phyloP scores from a whole-genome alignment of 306 rosid species.

The Vigna radiata region DNA sequence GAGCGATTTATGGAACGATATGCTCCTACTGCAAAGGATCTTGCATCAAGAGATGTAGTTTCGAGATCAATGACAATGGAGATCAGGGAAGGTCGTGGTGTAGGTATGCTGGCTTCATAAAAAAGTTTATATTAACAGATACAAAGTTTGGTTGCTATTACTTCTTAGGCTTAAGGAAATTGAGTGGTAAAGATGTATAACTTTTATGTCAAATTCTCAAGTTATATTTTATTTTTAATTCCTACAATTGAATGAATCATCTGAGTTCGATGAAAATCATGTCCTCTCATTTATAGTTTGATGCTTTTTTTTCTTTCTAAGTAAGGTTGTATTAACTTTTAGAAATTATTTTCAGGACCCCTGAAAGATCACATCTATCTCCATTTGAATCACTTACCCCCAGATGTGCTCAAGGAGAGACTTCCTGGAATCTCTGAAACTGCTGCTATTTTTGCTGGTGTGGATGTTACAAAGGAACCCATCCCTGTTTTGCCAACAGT shows the following conservation, averaged over 20 bases:
- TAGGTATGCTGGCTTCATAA: constrained; percentile 59
- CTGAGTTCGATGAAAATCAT: constrained; percentile 13
- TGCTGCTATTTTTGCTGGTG: constrained; percentile 99
- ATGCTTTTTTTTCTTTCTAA: constrained; percentile 6
- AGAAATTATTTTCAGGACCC: constrained; percentile 70
- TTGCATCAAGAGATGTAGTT: constrained; percentile 96
- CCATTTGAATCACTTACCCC: constrained; percentile 97
- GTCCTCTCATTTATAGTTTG: constrained; percentile 31
- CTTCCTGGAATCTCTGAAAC: constrained; percentile 99
- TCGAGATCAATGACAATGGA: constrained; percentile 97
- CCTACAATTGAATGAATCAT: constrained; percentile 3
- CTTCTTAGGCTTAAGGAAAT: not conserved
- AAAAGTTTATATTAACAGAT: not conserved
- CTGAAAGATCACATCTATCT: constrained; percentile 98
- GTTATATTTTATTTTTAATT: constrained; percentile 1
- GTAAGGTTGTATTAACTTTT: constrained; percentile 18
- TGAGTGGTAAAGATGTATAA: not conserved
- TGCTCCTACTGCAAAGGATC: constrained; percentile 99
- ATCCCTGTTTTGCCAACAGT: constrained; percentile 98
- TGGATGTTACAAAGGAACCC: constrained; percentile 97
- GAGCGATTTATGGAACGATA: constrained; percentile 98
- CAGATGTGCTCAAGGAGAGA: constrained; percentile 98
- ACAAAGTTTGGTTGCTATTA: constrained; percentile 24
- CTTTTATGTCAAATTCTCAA: constrained; percentile 22
- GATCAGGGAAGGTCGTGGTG: constrained; percentile 95